phyloP scores from a whole-genome alignment of 1,284 basidiomycete species.

The Puccinia novopanici region DNA sequence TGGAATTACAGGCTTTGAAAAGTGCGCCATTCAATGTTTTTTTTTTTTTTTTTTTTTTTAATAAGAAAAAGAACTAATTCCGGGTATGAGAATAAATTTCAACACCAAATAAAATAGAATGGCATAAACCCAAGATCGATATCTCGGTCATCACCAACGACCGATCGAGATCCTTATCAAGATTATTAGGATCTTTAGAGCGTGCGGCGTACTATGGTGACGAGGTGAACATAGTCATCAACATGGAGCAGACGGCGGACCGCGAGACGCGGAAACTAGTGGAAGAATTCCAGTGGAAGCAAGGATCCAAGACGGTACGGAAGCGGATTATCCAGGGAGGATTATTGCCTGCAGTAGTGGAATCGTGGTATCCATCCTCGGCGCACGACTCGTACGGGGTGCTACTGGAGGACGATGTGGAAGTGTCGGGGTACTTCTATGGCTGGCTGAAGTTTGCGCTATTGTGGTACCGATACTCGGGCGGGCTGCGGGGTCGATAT shows the following conservation, averaged over 20 bases:
- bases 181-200: constrained; percentile 69
- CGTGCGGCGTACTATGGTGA: constrained; percentile 71
- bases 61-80: not conserved
- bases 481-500: constrained; percentile 62
- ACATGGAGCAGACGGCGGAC: constrained; percentile 74
- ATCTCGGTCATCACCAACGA: constrained; percentile 74
- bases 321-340: constrained; percentile 74
- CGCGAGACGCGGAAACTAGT: constrained; percentile 65
- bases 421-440: constrained; percentile 77
- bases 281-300: constrained; percentile 66
- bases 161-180: constrained; percentile 69
- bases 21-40: constrained; percentile 19
- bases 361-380: constrained; percentile 77
- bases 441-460: constrained; percentile 76
- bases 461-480: constrained; percentile 69
- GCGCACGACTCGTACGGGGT: constrained; percentile 72
- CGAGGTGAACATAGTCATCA: constrained; percentile 67
- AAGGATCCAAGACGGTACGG: constrained; percentile 63
- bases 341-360: constrained; percentile 74
- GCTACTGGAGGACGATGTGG: constrained; percentile 78
- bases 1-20: constrained; percentile 37
- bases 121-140: constrained; percentile 70
- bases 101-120: constrained; percentile 66
- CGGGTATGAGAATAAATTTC: not conserved
- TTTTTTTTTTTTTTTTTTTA: not conserved